Percentiles rank a stretch among this genome's conserved stretches.
Conservation (phyloP, 208 protist species). For the Leishmania guyanensis region DNA sequence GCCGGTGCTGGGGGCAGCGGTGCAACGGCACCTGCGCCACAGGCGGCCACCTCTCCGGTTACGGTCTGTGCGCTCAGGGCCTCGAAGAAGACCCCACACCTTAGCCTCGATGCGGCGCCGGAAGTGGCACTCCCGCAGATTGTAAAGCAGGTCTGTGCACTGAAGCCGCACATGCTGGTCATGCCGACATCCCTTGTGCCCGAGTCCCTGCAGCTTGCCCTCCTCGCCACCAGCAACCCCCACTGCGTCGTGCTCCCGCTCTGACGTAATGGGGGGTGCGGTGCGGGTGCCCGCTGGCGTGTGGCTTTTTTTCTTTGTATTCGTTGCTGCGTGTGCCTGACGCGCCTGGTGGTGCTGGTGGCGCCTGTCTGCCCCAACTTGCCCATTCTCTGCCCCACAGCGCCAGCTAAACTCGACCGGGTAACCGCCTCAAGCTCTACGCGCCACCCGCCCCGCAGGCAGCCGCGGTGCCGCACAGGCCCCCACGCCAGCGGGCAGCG, state of each 20-base stretch:
- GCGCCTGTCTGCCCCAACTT: background rate
- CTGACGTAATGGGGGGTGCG: background rate
- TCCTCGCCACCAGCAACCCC: conserved; percentile 55
- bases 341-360: background rate
- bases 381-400: background rate
- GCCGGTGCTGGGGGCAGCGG: background rate
- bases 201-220: conserved; percentile 51
- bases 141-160: conserved; percentile 51
- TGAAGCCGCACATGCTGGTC: conserved; percentile 70
- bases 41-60: conserved; percentile 28
- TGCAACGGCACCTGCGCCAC: background rate
- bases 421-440: background rate
- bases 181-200: conserved; percentile 41
- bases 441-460: background rate
- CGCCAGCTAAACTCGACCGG: too few relatives aligned
- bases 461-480: too few relatives aligned
- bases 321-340: background rate
- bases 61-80: conserved; percentile 53
- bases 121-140: conserved; percentile 55
- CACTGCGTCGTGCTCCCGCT: conserved; percentile 73
- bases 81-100: conserved; percentile 52
- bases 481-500: too few relatives aligned
- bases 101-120: conserved; percentile 31
- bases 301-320: background rate
- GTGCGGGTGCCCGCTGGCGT: background rate